phyloP scores from a whole-genome alignment of 2,329 filamentous ascomycete genomes.

The Colletotrichum aenigma region DNA sequence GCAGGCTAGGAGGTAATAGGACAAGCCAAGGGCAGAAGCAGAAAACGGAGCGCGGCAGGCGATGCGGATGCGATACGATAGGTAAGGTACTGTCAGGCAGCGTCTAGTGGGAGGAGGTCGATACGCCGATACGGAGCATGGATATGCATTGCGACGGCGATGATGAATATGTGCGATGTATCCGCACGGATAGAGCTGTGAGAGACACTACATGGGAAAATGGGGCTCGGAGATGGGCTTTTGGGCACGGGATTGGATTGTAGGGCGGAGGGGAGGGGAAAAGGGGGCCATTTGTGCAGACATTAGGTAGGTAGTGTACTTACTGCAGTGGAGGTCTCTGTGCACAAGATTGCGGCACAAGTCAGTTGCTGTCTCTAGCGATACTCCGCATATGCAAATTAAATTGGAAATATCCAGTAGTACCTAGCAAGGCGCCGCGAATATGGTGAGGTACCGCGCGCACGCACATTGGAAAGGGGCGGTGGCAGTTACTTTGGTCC shows the following conservation, averaged over 20 bases:
- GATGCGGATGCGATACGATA: neutral
- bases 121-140: neutral
- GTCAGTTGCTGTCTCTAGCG: neutral
- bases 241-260: neutral
- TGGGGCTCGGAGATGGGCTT: neutral
- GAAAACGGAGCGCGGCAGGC: neutral
- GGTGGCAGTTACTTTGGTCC: neutral
- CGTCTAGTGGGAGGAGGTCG: neutral
- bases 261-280: neutral
- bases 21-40: neutral
- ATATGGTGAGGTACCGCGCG: neutral
- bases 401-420: neutral
- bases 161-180: neutral
- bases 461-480: neutral
- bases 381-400: neutral
- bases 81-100: neutral
- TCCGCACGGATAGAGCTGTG: neutral
- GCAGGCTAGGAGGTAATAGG: neutral
- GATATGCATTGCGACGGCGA: neutral
- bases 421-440: neutral
- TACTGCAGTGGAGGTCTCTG: neutral
- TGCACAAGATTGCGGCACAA: neutral
- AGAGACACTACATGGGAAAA: neutral
- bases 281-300: neutral
- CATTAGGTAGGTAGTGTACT: neutral